Conservation (phyloP, 2,329 filamentous ascomycete species). For the Coleophoma cylindrospora region DNA sequence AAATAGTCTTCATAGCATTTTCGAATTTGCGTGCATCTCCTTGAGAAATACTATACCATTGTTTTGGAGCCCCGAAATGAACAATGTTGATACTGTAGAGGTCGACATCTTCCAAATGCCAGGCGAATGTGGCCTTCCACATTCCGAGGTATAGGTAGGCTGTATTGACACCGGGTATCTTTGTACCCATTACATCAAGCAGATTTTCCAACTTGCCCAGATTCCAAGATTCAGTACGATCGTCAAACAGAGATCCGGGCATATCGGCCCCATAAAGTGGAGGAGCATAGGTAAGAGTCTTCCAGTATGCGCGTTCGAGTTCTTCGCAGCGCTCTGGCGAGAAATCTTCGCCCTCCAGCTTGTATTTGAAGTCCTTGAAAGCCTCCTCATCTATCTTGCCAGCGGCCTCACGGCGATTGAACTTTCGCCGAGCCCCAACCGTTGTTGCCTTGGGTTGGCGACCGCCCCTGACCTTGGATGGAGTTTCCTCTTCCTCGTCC, state of each 20-base stretch:
- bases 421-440: conserved; percentile 81
- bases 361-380: conserved; percentile 89
- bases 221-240: conserved; percentile 82
- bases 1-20: conserved; percentile 89
- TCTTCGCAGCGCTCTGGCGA: conserved; percentile 90
- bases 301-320: conserved; percentile 94
- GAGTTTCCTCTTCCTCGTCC: conserved; percentile 40
- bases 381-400: conserved; percentile 83
- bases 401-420: conserved; percentile 72
- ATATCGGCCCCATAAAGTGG: conserved; percentile 96
- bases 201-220: conserved; percentile 91
- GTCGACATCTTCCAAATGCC: conserved; percentile 98
- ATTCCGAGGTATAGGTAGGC: conserved; percentile 97
- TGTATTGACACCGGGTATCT: conserved; percentile 96
- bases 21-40: conserved; percentile 91
- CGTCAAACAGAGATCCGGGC: conserved; percentile 90
- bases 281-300: conserved; percentile 89
- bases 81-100: conserved; percentile 99
- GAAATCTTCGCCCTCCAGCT: conserved; percentile 79
- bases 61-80: conserved; percentile 96
- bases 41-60: conserved; percentile 99
- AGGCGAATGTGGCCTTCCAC: conserved; percentile 99
- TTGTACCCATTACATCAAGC: conserved; percentile 88
- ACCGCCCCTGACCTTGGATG: conserved; percentile 42
- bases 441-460: conserved; percentile 51